Evolutionary conservation across 2,329 filamentous ascomycete species (phyloP), one percentile per base, ranked within the genome.

Genomic region (Decorospora gaudefroyi): DNA sequence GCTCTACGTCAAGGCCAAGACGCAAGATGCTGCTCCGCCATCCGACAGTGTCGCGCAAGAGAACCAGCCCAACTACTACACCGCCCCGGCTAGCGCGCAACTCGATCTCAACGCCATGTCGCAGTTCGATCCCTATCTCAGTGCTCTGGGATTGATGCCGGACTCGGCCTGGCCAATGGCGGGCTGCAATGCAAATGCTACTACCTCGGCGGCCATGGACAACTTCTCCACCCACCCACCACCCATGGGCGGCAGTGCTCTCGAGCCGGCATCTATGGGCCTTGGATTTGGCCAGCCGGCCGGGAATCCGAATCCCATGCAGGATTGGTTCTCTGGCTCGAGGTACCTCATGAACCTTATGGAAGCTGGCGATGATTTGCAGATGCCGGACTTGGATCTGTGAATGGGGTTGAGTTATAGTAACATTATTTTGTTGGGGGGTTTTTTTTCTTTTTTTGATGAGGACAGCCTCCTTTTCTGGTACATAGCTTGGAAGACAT

Each of bases 301-400:
- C n/a, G 49, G 42, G 2, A 45, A 43, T 47, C 68, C 76, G 21
- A 77, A 82, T 21, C 40, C 57, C 31, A 67, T 86, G 46, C 79
- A 80, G 2, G 82, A 84, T 49, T 86, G 83, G 83, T 86, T 85
- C 54, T 82, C 80, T 3, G 81, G 83, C 1, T 86, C 81, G 46
- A 76, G 78, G 41, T 83, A 85, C 55, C 80, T 87, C 72, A 77
- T 86, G 72, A 81, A 81, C 0, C 59, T 86, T 43, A 64, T 86
- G 61, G 84, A 87, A 27, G 59, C 49, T 2, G 53, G 55, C 12
- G 80, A 85, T 45, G 83, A 86, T 50, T 45, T 62, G 34, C 59
- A 62, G 18, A 69, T 69, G 63, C 59, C 62, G 3, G 62, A 68
- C 44, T 23, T 65, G 23, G 39, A 51, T 25, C 19, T 53, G 21